A percentile compares a stretch with the other conserved stretches of the same genome.
phyloP scores from a whole-genome alignment of 345 rosid genomes.

The Salix exigua region DNA sequence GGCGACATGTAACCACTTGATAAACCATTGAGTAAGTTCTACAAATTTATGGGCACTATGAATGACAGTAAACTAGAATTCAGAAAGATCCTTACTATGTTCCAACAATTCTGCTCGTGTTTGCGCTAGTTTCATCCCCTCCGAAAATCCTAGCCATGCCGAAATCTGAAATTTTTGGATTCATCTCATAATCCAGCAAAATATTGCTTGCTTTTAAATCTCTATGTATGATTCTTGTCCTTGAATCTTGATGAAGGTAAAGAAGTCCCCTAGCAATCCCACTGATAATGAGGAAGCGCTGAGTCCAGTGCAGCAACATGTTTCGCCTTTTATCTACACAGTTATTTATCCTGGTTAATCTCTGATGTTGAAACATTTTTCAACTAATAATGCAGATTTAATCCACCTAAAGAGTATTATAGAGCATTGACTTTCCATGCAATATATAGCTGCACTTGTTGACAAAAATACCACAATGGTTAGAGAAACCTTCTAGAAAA shows the following conservation, averaged over 20 bases:
- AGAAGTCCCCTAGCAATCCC: constrained; percentile 21
- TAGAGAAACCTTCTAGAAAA: not conserved
- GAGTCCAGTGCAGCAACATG: constrained; percentile 5
- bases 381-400: not conserved
- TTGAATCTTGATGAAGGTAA: constrained; percentile 20
- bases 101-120: constrained; percentile 9
- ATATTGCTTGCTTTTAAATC: constrained; percentile 15
- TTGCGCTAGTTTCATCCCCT: constrained; percentile 4
- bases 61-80: too few species aligned
- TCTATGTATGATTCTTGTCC: constrained; percentile 12
- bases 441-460: not conserved
- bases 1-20: constrained; percentile 9
- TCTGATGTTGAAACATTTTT: not conserved
- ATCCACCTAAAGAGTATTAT: too few species aligned
- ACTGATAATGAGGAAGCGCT: constrained; percentile 9
- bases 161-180: constrained; percentile 16
- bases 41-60: too few species aligned
- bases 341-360: not conserved
- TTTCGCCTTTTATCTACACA: not conserved
- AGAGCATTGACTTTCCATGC: not conserved
- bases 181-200: constrained; percentile 9
- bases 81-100: constrained; percentile 9
- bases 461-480: not conserved
- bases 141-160: constrained; percentile 13
- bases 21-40: not conserved